Evolutionary conservation across 768 basidiomycete genomes (phyloP).

Genomic region (Lentinus brumalis): DNA sequence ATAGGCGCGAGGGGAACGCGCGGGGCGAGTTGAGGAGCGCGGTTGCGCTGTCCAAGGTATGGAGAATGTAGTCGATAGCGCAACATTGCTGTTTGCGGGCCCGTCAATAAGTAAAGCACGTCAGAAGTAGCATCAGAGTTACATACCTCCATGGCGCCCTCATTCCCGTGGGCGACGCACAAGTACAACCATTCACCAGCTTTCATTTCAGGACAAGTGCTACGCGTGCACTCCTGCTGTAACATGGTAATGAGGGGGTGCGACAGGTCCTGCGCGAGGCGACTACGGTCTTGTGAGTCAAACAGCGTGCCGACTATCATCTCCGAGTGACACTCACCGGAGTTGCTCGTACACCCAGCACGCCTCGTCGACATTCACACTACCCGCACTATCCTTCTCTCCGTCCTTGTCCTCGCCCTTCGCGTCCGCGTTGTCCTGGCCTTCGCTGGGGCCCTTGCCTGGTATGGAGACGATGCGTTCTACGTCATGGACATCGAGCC

Average conservation of each 20-base stretch:
- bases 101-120: not conserved
- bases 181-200: constrained; percentile 98
- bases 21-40: constrained; percentile 88
- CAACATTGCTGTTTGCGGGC: constrained; percentile 73
- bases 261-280: constrained; percentile 84
- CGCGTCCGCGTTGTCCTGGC: constrained; percentile 15
- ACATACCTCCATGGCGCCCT: constrained; percentile 81
- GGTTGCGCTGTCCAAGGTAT: constrained; percentile 92
- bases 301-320: not conserved
- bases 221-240: constrained; percentile 84
- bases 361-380: constrained; percentile 71
- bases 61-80: constrained; percentile 94
- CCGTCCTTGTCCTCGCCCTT: constrained; percentile 28
- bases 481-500: constrained; percentile 86
- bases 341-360: constrained; percentile 84
- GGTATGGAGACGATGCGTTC: constrained; percentile 80
- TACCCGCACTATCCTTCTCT: constrained; percentile 40
- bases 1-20: constrained; percentile 88
- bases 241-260: constrained; percentile 83
- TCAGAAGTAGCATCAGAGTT: not conserved
- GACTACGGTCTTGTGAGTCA: constrained; percentile 43
- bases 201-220: constrained; percentile 95
- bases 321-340: constrained; percentile 38
- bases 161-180: constrained; percentile 92
- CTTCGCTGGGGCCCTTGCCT: constrained; percentile 40